Evolutionary conservation across 441 rosid species (phyloP).

Genomic region (Capsella rubella): DNA sequence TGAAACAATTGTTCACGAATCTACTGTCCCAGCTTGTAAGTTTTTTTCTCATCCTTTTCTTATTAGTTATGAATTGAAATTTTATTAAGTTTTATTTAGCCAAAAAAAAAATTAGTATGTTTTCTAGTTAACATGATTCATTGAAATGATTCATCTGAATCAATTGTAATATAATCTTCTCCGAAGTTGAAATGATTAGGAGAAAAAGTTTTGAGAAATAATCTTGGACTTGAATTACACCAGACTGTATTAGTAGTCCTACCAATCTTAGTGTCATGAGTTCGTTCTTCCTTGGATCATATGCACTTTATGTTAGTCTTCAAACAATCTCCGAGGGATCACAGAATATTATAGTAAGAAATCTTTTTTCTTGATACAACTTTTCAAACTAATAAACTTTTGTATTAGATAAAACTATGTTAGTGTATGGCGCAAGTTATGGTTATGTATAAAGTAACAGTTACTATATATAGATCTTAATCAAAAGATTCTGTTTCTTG

Average conservation of each 20-base stretch:
- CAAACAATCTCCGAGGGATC: not conserved
- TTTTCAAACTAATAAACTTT: not conserved
- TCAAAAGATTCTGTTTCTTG: not conserved
- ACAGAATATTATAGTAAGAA: no score
- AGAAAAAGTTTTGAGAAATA: not conserved
- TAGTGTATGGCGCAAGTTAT: not conserved
- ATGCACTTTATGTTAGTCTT: not conserved
- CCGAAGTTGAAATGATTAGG: not conserved
- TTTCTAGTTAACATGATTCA: no score
- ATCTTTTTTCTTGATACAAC: no score
- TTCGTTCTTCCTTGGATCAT: not conserved
- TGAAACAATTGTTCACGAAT: slow-evolving; percentile 63
- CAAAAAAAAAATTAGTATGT: no score
- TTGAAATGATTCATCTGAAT: not conserved
- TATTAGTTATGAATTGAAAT: not conserved
- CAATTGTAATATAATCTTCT: no score
- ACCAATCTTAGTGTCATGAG: not conserved
- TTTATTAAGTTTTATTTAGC: not conserved
- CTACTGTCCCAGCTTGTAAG: slow-evolving; percentile 75
- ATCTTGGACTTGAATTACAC: not conserved
- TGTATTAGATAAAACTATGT: not conserved
- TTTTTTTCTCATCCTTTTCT: not conserved
- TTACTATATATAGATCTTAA: not conserved
- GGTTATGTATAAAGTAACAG: not conserved
- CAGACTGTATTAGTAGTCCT: no score